These are phyloP conservation scores for Schwanniomyces polymorphus DNA, from an alignment of 805 yeast species.

Conservation along the genomic window DNA sequence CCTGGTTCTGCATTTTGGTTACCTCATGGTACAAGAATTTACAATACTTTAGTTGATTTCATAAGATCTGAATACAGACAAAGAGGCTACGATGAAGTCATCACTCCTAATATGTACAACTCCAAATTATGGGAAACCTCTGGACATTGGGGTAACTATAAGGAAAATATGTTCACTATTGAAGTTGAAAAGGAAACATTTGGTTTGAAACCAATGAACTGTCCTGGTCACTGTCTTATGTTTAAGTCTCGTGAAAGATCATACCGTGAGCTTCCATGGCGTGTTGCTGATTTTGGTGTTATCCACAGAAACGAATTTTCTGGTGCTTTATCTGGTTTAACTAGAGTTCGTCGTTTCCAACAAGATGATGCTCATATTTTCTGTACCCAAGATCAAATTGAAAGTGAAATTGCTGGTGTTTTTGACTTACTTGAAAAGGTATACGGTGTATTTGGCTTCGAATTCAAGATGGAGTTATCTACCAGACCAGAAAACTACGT, in stretches of 20 bases:
- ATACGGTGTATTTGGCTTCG: conserved; percentile 91
- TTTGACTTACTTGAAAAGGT: conserved; percentile 83
- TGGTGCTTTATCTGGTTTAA: conserved; percentile 87
- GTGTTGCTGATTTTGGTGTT: conserved; percentile 98
- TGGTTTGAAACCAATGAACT: conserved; percentile 94
- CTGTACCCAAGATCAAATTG: conserved; percentile 92
- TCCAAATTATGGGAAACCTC: conserved; percentile 97
- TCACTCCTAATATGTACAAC: conserved; percentile 98
- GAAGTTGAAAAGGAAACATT: conserved; percentile 95
- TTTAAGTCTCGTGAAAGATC: conserved; percentile 92
- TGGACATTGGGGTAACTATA: conserved; percentile 98
- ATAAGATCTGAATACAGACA: conserved; percentile 81
- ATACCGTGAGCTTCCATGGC: conserved; percentile 96
- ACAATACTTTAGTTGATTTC: conserved; percentile 80
- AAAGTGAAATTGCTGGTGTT: conserved; percentile 75
- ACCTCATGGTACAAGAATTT: conserved; percentile 98
- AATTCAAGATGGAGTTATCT: conserved; percentile 94
- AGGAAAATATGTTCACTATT: conserved; percentile 95
- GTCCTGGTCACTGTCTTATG: conserved; percentile 91
- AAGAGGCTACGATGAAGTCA: conserved; percentile 97
- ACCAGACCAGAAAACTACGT: conserved; percentile 97
- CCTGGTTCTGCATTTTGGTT: conserved; percentile 99
- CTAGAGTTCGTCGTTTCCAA: conserved; percentile 98
- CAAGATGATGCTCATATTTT: conserved; percentile 99
- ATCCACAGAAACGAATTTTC: conserved; percentile 95